Percentiles rank a stretch among this genome's conserved stretches.
phyloP scores from a whole-genome alignment of 164 flowering plant genomes.

The Magnolia kwangsiensis region DNA sequence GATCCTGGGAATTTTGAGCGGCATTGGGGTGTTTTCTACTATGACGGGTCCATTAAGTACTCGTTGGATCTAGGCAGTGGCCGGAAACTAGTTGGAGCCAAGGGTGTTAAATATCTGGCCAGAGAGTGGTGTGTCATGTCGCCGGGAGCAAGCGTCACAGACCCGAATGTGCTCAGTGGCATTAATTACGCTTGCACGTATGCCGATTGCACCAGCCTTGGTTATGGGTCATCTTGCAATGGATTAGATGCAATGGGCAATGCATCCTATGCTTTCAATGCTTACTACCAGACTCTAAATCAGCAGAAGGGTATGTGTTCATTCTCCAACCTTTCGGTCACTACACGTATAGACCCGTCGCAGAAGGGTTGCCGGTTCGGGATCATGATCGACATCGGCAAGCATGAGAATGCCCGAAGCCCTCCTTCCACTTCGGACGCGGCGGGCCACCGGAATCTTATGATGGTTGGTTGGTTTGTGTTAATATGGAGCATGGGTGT shows the following conservation, averaged over 20 bases:
- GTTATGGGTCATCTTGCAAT: conserved; percentile 69
- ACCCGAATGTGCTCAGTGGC: conserved; percentile 40
- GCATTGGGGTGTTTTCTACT: conserved; percentile 89
- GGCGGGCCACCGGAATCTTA: neutral
- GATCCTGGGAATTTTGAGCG: conserved; percentile 85
- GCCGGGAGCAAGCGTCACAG: conserved; percentile 45
- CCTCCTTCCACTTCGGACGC: conserved; percentile 1
- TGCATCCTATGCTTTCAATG: conserved; percentile 85
- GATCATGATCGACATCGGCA: conserved; percentile 60
- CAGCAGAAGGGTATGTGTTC: conserved; percentile 58
- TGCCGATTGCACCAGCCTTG: conserved; percentile 83
- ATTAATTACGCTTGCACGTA: conserved; percentile 59
- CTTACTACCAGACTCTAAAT: conserved; percentile 66
- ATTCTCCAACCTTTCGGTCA: conserved; percentile 39
- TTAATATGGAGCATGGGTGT: conserved; percentile 1
- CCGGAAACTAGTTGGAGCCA: conserved; percentile 46
- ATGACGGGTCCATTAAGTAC: conserved; percentile 73
- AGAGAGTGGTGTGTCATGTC: conserved; percentile 82
- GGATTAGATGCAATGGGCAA: conserved; percentile 50
- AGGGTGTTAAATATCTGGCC: conserved; percentile 59
- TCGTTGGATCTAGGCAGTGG: conserved; percentile 39
- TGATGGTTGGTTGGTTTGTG: neutral
- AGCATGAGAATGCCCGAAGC: conserved; percentile 23
- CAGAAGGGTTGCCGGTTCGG: conserved; percentile 45
- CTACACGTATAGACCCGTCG: conserved; percentile 60